A percentile compares a stretch with the other conserved stretches of the same genome.
Conservation (phyloP, 805 yeast species). For the Saturnispora serradocipensis region DNA sequence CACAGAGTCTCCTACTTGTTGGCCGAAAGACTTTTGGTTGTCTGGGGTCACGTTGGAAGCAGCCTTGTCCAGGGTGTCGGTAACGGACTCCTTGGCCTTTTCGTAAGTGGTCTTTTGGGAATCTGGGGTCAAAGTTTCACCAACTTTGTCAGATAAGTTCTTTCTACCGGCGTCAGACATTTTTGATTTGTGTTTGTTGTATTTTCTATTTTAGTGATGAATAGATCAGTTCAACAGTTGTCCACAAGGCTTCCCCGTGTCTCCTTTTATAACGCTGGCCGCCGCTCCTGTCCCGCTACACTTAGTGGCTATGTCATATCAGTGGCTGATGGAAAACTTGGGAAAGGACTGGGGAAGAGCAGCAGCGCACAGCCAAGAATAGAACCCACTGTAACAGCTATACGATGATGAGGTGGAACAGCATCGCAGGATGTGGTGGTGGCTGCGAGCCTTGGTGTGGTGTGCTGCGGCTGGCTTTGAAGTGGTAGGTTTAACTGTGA, state of each 20-base stretch:
- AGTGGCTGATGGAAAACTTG: not conserved
- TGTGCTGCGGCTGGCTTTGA: too few relatives aligned
- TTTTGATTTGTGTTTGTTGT: constrained; percentile 2
- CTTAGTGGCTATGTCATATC: not conserved
- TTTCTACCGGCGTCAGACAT: constrained; percentile 52
- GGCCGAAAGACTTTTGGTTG: constrained; percentile 56
- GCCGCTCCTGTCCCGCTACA: not conserved
- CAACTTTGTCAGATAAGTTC: constrained; percentile 55
- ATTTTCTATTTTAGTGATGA: not conserved
- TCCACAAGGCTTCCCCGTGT: not conserved
- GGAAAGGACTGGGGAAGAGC: not conserved
- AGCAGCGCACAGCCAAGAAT: too few relatives aligned
- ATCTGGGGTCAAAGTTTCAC: constrained; percentile 67
- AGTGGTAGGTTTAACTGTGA: too few relatives aligned
- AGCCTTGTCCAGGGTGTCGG: constrained; percentile 56
- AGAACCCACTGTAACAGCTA: too few relatives aligned
- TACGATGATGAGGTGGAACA: too few relatives aligned
- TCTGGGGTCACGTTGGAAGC: constrained; percentile 58
- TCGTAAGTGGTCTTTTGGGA: constrained; percentile 56
- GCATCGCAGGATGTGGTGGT: too few relatives aligned
- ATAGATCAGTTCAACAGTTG: too few relatives aligned
- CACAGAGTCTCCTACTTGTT: constrained; percentile 41
- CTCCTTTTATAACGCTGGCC: not conserved
- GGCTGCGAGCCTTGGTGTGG: too few relatives aligned
- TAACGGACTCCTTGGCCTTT: constrained; percentile 63